Evolutionary conservation across 2,329 filamentous ascomycete genomes (phyloP).

Genomic region (Epichloe amarillans): DNA sequence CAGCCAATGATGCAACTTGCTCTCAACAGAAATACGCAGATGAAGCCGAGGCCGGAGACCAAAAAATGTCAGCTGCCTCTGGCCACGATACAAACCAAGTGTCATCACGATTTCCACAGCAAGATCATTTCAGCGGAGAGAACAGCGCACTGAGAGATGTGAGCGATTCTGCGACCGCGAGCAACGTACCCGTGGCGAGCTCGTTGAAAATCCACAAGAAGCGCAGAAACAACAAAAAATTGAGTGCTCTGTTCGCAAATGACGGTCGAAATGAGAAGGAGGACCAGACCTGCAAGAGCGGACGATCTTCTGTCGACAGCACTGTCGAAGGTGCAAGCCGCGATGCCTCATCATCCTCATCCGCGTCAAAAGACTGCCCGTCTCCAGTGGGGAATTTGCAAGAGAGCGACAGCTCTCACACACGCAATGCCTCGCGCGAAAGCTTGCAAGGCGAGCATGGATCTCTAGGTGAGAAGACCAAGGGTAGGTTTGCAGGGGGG

Average conservation of each 20-base stretch:
- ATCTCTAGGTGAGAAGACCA: not conserved
- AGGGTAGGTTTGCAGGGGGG: too few species aligned
- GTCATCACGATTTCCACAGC: not conserved
- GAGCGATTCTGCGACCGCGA: not conserved
- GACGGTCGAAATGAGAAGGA: not conserved
- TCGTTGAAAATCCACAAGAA: slow-evolving; percentile 1
- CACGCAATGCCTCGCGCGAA: not conserved
- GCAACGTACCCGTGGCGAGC: not conserved
- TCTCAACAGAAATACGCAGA: not conserved
- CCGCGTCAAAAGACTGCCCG: not conserved
- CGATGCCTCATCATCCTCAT: not conserved
- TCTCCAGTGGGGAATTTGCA: not conserved
- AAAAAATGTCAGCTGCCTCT: not conserved
- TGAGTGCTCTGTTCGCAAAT: not conserved
- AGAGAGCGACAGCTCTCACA: too few species aligned
- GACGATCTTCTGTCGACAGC: not conserved
- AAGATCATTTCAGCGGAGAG: not conserved
- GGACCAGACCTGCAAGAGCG: not conserved
- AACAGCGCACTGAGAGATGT: not conserved
- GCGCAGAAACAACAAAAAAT: not conserved
- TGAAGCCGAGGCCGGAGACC: not conserved
- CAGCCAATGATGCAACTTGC: not conserved
- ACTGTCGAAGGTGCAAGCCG: not conserved
- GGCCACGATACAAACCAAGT: not conserved
- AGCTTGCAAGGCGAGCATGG: not conserved